Evolutionary conservation across 2,329 filamentous ascomycete genomes (phyloP).

Genomic region (Xylaria hypoxylon): DNA sequence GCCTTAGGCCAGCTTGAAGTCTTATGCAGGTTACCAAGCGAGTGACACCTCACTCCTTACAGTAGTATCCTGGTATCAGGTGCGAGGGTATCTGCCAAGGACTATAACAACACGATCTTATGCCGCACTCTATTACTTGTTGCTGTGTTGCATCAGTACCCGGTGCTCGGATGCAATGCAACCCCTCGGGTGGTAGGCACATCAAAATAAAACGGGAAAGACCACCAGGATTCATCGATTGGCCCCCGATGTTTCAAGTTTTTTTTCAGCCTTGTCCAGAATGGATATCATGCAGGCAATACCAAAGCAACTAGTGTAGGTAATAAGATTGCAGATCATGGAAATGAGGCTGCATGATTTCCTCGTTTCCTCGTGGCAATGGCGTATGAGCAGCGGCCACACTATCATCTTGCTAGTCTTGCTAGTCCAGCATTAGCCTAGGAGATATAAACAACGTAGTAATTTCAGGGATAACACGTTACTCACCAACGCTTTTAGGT

Average conservation of each 20-base stretch:
- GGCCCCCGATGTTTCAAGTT: conserved; percentile 21
- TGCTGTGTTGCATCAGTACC: conserved; percentile 33
- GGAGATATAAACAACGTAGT: conserved; percentile 11
- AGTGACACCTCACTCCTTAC: background rate
- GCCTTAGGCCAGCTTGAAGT: conserved; percentile 3
- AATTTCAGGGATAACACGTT: conserved; percentile 28
- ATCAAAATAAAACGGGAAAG: conserved; percentile 25
- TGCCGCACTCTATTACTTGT: conserved; percentile 26
- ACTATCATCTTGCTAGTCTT: conserved; percentile 26
- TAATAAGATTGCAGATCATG: conserved; percentile 30
- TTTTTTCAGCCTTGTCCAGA: conserved; percentile 32
- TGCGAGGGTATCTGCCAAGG: conserved; percentile 7
- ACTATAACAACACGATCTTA: conserved; percentile 19
- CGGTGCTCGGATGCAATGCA: conserved; percentile 35
- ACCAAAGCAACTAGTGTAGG: conserved; percentile 10
- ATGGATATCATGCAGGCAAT: conserved; percentile 17
- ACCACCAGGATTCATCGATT: conserved; percentile 28
- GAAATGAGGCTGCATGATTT: conserved; percentile 38
- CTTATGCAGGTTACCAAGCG: conserved; percentile 5
- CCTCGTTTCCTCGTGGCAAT: conserved; percentile 35
- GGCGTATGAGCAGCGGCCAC: conserved; percentile 30
- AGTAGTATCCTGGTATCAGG: conserved; percentile 1
- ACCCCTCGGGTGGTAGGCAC: conserved; percentile 21
- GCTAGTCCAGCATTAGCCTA: conserved; percentile 31
- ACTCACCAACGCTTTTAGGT: background rate